phyloP scores from a whole-genome alignment of 768 basidiomycete species.

The Termitomyces sp. region DNA sequence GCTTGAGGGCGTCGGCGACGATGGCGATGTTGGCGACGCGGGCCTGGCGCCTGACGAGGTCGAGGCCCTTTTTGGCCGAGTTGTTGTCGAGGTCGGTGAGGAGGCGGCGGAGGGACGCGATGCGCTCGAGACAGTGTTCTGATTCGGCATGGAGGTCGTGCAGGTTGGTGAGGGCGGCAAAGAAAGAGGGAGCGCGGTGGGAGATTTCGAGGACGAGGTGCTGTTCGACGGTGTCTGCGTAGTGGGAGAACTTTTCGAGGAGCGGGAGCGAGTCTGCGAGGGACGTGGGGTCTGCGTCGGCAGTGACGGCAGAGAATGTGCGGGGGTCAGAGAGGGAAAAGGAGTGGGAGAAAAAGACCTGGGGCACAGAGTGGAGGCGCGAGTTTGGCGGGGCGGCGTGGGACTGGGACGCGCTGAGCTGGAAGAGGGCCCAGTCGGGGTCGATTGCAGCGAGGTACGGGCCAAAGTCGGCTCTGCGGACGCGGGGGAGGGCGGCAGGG shows the following conservation, averaged over 20 bases:
- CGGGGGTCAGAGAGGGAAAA: conserved; percentile 82
- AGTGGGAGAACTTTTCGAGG: conserved; percentile 85
- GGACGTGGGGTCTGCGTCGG: conserved; percentile 47
- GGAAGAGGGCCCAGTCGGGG: conserved; percentile 75
- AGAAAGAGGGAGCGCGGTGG: conserved; percentile 88
- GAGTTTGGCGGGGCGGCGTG: conserved; percentile 41
- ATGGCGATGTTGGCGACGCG: conserved; percentile 53
- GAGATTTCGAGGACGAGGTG: conserved; percentile 93
- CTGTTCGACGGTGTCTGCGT: conserved; percentile 90
- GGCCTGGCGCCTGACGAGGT: conserved; percentile 60
- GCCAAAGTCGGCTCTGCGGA: conserved; percentile 80
- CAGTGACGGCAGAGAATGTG: conserved; percentile 74
- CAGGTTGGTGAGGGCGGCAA: conserved; percentile 90
- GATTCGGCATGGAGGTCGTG: conserved; percentile 91
- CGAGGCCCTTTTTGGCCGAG: conserved; percentile 73
- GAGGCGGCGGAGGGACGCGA: conserved; percentile 63
- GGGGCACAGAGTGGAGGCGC: conserved; percentile 68
- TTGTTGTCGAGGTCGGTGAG: conserved; percentile 73
- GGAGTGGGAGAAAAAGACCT: conserved; percentile 68
- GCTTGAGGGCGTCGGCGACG: conserved; percentile 56
- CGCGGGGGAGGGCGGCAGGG: conserved; percentile 73
- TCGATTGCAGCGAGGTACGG: conserved; percentile 66
- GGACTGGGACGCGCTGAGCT: conserved; percentile 36
- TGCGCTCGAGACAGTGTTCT: conserved; percentile 70
- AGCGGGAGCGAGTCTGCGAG: conserved; percentile 66